Percentiles rank a stretch among this genome's conserved stretches.
These are phyloP conservation scores for Lentinus brumalis DNA, from an alignment of 768 basidiomycete species.

Conservation along the genomic window DNA sequence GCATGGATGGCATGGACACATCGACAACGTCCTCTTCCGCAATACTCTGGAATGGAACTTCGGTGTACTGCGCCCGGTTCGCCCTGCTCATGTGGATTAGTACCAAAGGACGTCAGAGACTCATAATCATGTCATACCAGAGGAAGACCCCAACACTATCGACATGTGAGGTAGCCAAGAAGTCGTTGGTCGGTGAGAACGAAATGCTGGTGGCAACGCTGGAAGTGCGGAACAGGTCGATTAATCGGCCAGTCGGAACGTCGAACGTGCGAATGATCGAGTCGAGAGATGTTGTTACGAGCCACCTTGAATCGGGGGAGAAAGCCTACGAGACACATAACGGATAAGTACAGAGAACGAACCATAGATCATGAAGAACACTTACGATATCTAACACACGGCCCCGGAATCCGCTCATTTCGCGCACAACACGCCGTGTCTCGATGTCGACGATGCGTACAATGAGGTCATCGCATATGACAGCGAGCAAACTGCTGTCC, in stretches of 20 bases:
- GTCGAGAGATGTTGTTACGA: slow-evolving; percentile 86
- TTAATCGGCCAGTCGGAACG: slow-evolving; percentile 87
- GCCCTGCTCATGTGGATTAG: slow-evolving; percentile 55
- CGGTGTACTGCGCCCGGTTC: slow-evolving; percentile 91
- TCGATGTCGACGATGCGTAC: slow-evolving; percentile 92
- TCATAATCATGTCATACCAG: slow-evolving; percentile 56
- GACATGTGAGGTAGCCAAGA: slow-evolving; percentile 92
- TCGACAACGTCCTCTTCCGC: slow-evolving; percentile 67
- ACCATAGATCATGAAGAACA: slow-evolving; percentile 3
- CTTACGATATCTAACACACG: slow-evolving; percentile 88
- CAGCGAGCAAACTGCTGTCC: slow-evolving; percentile 82
- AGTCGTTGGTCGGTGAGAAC: slow-evolving; percentile 95
- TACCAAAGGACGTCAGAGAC: neutral
- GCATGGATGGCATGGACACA: slow-evolving; percentile 78
- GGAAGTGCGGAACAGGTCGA: slow-evolving; percentile 88
- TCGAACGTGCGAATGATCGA: slow-evolving; percentile 94
- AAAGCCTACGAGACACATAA: slow-evolving; percentile 61
- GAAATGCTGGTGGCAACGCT: slow-evolving; percentile 88
- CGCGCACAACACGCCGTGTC: slow-evolving; percentile 84
- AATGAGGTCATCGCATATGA: slow-evolving; percentile 82
- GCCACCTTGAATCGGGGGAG: slow-evolving; percentile 94
- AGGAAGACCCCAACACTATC: slow-evolving; percentile 93
- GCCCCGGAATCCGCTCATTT: slow-evolving; percentile 80
- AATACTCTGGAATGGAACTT: slow-evolving; percentile 81
- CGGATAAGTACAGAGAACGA: neutral